Percentiles rank a stretch among this genome's conserved stretches.
phyloP scores from a whole-genome alignment of 2,329 filamentous ascomycete genomes.

The Penicillium aurantiogriseum region DNA sequence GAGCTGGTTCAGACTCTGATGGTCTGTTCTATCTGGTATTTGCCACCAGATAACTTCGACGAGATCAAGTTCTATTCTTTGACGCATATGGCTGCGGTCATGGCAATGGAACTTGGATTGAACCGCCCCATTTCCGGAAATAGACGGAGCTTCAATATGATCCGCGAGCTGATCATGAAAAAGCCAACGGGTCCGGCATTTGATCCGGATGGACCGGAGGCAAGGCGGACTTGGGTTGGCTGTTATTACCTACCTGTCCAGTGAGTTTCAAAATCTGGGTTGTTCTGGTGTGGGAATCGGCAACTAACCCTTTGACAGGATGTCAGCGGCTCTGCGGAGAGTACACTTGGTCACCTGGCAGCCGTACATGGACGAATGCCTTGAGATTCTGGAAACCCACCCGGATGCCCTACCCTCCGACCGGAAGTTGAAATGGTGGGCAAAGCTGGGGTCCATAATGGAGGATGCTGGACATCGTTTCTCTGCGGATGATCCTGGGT shows the following conservation, averaged over 20 bases:
- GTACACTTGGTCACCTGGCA: conserved; percentile 61
- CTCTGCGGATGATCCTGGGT: conserved; percentile 62
- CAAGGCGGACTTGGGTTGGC: conserved; percentile 58
- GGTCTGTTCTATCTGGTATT: conserved; percentile 78
- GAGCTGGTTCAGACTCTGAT: conserved; percentile 79
- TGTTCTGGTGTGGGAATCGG: neutral
- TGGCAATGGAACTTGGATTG: conserved; percentile 81
- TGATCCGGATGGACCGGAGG: conserved; percentile 56
- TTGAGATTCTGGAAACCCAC: conserved; percentile 57
- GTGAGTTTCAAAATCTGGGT: conserved; percentile 33
- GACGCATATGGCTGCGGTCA: conserved; percentile 74
- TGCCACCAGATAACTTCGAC: conserved; percentile 77
- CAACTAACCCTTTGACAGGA: conserved; percentile 38
- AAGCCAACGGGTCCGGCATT: conserved; percentile 29
- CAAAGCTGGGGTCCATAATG: conserved; percentile 60
- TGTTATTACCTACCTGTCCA: conserved; percentile 62
- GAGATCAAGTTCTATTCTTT: conserved; percentile 89
- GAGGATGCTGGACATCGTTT: conserved; percentile 69
- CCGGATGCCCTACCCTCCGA: conserved; percentile 59
- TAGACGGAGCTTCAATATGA: conserved; percentile 32
- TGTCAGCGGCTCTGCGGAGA: conserved; percentile 58
- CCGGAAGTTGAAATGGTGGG: conserved; percentile 55
- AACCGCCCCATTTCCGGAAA: conserved; percentile 54
- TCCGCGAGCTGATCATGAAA: conserved; percentile 42
- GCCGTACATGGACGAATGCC: conserved; percentile 62